Percentiles rank a stretch among this genome's conserved stretches.
Evolutionary conservation across 176 grass and related monocot genomes (phyloP).

Genomic region (Leersia perrieri): DNA sequence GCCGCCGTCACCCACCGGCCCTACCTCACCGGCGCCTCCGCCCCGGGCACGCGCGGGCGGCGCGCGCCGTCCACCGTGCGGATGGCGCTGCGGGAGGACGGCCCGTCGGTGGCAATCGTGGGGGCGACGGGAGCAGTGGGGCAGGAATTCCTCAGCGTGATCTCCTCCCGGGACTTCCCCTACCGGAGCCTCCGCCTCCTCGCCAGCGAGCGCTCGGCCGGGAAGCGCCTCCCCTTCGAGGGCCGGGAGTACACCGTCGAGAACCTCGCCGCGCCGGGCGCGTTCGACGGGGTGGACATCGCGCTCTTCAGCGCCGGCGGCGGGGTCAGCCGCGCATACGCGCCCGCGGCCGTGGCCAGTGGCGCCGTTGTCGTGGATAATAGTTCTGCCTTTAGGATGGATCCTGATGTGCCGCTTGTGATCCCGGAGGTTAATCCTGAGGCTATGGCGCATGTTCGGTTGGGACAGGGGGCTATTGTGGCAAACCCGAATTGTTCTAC

Average conservation of each 20-base stretch:
- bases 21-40: constrained; percentile 29
- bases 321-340: constrained; percentile 55
- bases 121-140: constrained; percentile 91
- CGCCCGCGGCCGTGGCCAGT: constrained; percentile 60
- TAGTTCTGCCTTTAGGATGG: constrained; percentile 93
- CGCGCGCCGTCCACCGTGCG: constrained; percentile 42
- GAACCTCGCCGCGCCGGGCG: constrained; percentile 67
- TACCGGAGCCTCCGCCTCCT: constrained; percentile 73
- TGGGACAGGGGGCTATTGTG: constrained; percentile 84
- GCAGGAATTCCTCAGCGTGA: constrained; percentile 88
- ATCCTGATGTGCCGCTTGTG: constrained; percentile 78
- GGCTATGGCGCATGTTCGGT: constrained; percentile 63
- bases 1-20: constrained; percentile 47
- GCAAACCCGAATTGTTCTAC: constrained; percentile 97
- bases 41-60: not conserved
- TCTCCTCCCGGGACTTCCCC: constrained; percentile 79
- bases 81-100: constrained; percentile 82
- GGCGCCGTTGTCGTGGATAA: constrained; percentile 91
- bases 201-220: constrained; percentile 79
- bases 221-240: constrained; percentile 73
- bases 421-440: constrained; percentile 95
- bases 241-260: constrained; percentile 63
- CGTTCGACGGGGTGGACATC: constrained; percentile 81
- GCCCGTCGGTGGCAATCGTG: constrained; percentile 78
- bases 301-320: constrained; percentile 93